Evolutionary conservation across 495 filamentous ascomycete genomes (phyloP).

Genomic region (Tirmania nivea): DNA sequence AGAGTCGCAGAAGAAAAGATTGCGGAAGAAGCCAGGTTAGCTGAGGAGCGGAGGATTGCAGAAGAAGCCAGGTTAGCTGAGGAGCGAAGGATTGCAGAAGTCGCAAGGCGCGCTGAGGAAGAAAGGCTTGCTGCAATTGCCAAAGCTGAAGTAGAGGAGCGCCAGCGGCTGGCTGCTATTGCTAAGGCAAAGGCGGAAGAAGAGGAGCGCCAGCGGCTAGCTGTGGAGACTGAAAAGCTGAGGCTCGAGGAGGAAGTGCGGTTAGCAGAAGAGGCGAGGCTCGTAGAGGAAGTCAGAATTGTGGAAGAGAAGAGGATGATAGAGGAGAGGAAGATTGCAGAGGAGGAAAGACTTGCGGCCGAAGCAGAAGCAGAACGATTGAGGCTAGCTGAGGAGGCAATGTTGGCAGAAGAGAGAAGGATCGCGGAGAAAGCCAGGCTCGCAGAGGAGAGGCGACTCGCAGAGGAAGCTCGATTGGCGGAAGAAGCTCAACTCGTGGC

Average conservation of each 20-base stretch:
- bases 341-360: neutral
- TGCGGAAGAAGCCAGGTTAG: neutral
- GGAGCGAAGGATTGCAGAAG: neutral
- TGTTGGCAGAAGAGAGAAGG: neutral
- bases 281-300: neutral
- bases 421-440: neutral
- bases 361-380: constrained; percentile 1
- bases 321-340: neutral
- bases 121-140: constrained; percentile 1
- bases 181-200: constrained; percentile 2
- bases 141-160: neutral
- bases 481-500: neutral
- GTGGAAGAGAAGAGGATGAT: neutral
- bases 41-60: neutral
- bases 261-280: neutral
- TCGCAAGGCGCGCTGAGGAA: neutral
- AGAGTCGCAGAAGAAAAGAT: neutral
- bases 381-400: constrained; percentile 1
- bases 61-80: neutral
- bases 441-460: constrained; percentile 5
- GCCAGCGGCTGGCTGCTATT: neutral
- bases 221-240: neutral
- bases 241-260: neutral
- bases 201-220: neutral
- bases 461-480: constrained; percentile 1